Conservation (phyloP, 2,329 filamentous ascomycete genomes). For the Microsporum canis region DNA sequence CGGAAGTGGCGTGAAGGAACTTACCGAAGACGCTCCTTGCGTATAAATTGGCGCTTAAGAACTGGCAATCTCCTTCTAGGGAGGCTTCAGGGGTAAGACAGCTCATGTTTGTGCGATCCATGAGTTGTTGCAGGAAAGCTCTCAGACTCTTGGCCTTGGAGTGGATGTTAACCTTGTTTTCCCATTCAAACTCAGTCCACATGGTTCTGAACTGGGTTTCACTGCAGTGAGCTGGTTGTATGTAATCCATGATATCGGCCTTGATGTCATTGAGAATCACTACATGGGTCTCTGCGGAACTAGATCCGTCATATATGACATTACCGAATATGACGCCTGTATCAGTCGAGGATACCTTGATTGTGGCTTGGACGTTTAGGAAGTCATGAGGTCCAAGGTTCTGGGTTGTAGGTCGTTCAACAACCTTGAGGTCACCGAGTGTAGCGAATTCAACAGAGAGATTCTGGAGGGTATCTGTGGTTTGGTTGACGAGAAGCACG, state of each 20-base stretch:
- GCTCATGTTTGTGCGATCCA: slow-evolving; percentile 98
- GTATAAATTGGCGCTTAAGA: slow-evolving; percentile 93
- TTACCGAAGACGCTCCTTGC: slow-evolving; percentile 95
- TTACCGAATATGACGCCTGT: slow-evolving; percentile 98
- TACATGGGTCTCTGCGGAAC: slow-evolving; percentile 85
- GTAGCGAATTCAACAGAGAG: slow-evolving; percentile 98
- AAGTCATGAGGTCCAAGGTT: slow-evolving; percentile 94
- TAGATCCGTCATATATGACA: slow-evolving; percentile 89
- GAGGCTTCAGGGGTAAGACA: slow-evolving; percentile 94
- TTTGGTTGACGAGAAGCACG: slow-evolving; percentile 94
- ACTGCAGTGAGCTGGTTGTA: slow-evolving; percentile 89
- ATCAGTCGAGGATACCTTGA: slow-evolving; percentile 96
- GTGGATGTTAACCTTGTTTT: slow-evolving; percentile 99
- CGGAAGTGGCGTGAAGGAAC: slow-evolving; percentile 29
- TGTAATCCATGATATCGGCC: slow-evolving; percentile 99
- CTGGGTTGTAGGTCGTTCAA: slow-evolving; percentile 90
- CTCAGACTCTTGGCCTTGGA: slow-evolving; percentile 86
- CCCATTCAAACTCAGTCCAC: slow-evolving; percentile 99
- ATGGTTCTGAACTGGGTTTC: slow-evolving; percentile 99
- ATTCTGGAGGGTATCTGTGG: slow-evolving; percentile 90
- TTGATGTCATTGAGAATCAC: slow-evolving; percentile 97
- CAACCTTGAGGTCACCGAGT: slow-evolving; percentile 91
- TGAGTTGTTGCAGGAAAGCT: slow-evolving; percentile 85
- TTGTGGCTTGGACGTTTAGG: slow-evolving; percentile 94
- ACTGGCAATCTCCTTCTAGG: slow-evolving; percentile 94